A percentile compares a stretch with the other conserved stretches of the same genome.
Conservation (phyloP, 2,329 filamentous ascomycete species). For the Aspergillus texensis region DNA sequence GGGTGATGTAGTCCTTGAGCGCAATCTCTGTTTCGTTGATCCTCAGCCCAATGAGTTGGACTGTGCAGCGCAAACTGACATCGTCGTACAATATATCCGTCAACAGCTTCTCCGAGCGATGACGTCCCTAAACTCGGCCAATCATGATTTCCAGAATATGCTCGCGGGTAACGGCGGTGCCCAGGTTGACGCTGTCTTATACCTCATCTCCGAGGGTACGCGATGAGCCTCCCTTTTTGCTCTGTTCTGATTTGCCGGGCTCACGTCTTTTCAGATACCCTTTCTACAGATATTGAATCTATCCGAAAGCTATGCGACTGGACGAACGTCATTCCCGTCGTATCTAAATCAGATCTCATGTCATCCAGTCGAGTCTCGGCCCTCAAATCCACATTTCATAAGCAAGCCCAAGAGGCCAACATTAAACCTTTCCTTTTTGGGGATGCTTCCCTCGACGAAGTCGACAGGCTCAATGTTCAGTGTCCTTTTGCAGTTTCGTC, state of each 20-base stretch:
- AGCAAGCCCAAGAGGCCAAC: slow-evolving; percentile 45
- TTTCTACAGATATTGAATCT: slow-evolving; percentile 69
- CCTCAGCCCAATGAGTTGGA: slow-evolving; percentile 66
- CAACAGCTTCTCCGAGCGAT: slow-evolving; percentile 66
- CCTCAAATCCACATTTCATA: slow-evolving; percentile 57
- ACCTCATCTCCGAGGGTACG: slow-evolving; percentile 74
- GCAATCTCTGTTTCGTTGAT: slow-evolving; percentile 93
- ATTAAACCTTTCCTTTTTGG: slow-evolving; percentile 71
- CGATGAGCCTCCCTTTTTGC: neutral
- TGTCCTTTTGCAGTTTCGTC: slow-evolving; percentile 78
- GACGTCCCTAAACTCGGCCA: slow-evolving; percentile 64
- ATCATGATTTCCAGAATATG: slow-evolving; percentile 74
- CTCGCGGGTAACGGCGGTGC: slow-evolving; percentile 80
- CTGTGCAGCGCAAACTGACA: slow-evolving; percentile 56
- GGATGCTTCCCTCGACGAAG: slow-evolving; percentile 31
- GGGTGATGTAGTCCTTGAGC: slow-evolving; percentile 77
- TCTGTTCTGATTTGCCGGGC: neutral
- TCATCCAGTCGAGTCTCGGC: slow-evolving; percentile 58
- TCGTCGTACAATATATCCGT: slow-evolving; percentile 72
- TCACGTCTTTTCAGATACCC: slow-evolving; percentile 50
- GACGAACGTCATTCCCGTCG: slow-evolving; percentile 82
- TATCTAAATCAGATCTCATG: slow-evolving; percentile 75
- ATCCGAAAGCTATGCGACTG: slow-evolving; percentile 69
- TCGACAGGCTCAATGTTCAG: slow-evolving; percentile 32
- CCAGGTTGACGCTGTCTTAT: slow-evolving; percentile 83